A percentile compares a stretch with the other conserved stretches of the same genome.
Evolutionary conservation across 805 yeast genomes (phyloP).

Genomic region (Lachancea sp.): DNA sequence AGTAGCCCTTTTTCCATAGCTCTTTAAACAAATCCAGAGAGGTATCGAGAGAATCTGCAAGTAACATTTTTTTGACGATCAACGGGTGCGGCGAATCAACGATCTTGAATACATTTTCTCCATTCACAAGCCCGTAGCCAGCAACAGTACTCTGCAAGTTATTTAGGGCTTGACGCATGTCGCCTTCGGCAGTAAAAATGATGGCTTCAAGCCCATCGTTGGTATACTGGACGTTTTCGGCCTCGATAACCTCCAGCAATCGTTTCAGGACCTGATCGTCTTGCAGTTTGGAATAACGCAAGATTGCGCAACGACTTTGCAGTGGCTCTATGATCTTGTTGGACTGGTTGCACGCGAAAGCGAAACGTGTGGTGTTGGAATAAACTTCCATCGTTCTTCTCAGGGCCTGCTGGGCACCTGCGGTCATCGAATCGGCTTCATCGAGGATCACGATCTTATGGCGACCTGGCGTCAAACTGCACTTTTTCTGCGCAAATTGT

Average conservation of each 20-base stretch:
- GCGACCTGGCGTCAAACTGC: conserved; percentile 76
- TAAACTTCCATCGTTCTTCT: conserved; percentile 93
- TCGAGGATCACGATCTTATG: conserved; percentile 91
- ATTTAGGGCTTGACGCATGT: conserved; percentile 96
- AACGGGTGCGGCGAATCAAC: conserved; percentile 97
- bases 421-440: conserved; percentile 96
- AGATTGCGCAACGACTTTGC: conserved; percentile 92
- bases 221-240: conserved; percentile 68
- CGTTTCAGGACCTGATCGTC: conserved; percentile 83
- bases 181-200: conserved; percentile 94
- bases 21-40: conserved; percentile 53
- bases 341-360: conserved; percentile 96
- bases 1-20: conserved; percentile 86
- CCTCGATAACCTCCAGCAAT: conserved; percentile 59
- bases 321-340: conserved; percentile 93
- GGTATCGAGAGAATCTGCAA: conserved; percentile 52
- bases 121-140: conserved; percentile 87
- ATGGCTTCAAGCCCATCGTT: conserved; percentile 91
- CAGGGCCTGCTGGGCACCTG: conserved; percentile 93
- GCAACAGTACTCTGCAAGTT: conserved; percentile 91
- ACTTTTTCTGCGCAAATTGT: conserved; percentile 92
- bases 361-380: conserved; percentile 93
- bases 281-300: conserved; percentile 71
- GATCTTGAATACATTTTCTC: conserved; percentile 87
- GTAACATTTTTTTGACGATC: conserved; percentile 64